phyloP scores from a whole-genome alignment of 306 rosid species.

The Alnus glutinosa region DNA sequence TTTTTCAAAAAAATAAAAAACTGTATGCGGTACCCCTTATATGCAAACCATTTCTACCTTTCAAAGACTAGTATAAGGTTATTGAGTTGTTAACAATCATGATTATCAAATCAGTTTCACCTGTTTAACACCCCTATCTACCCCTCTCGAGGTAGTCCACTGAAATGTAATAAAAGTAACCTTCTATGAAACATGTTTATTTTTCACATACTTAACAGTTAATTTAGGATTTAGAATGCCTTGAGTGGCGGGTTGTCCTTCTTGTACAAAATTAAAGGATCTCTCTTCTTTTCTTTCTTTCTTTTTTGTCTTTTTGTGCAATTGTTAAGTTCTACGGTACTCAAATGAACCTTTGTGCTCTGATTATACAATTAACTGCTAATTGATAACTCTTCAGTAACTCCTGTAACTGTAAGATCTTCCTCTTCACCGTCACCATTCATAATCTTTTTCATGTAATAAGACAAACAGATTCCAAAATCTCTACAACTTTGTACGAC shows the following conservation, averaged over 20 bases:
- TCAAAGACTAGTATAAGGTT: background rate
- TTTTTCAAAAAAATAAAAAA: constrained; percentile 6
- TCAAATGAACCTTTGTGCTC: background rate
- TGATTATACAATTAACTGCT: background rate
- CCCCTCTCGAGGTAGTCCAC: background rate
- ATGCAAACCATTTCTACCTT: constrained; percentile 8
- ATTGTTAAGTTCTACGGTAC: no score
- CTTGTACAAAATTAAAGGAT: background rate
- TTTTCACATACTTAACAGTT: background rate
- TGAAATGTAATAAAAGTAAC: background rate
- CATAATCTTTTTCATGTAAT: background rate
- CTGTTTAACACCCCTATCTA: background rate
- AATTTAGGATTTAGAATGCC: background rate
- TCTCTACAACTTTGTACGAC: background rate
- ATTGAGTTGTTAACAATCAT: background rate
- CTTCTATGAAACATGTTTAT: background rate
- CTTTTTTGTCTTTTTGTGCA: no score
- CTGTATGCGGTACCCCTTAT: background rate
- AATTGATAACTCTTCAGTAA: background rate
- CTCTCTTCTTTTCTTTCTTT: no score
- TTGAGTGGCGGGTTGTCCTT: background rate
- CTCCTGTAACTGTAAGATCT: background rate
- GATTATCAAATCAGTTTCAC: background rate
- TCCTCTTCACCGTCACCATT: background rate
- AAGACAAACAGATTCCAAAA: background rate